Base-by-base conservation (phyloP, 164 flowering plant species). In the Magnolia changhungtana region DNA sequence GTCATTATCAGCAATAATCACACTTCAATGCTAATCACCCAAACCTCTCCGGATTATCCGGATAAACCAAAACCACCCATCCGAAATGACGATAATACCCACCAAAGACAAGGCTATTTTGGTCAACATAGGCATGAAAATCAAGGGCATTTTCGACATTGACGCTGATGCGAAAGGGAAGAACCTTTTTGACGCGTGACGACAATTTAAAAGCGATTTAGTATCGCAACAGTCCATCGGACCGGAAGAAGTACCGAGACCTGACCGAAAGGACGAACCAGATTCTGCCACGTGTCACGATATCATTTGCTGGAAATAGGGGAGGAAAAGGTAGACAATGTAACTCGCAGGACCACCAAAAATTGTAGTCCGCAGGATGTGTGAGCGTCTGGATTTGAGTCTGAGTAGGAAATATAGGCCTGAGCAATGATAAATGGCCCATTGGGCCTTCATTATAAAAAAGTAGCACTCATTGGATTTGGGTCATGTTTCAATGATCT, bases 21-120 rank as follows among this genome's bases (percentile, higher is more conserved):
- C 58, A 50, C 45, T 45, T 70, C 55, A 70, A 70, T 70, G 24
- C 59, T 70, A 70, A 50, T 49, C 21, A 50, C 9, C 58, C 14
- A 50, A 70, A 50, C 72, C 58, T 70, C 73, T 78, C 77, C 80
- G 76, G 13, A 14, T 59, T 50, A 63, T 69, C 64, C 74, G 80
- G 80, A n/a, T 21, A 49, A 31, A 50, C 49, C 3, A 27, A 69
- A 67, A 67, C 67, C 20, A 3, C 71, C 49, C 18, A 18, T 4
- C 1, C 0, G 10, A 49, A 70, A 50, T 70, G 21, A 51, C 81
- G 13, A 71, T 20, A 71, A 63, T 65, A 27, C 67, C 67, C 81
- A 20, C 37, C 0, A 29, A 4, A 2, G 1, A 45, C 0, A 29
- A 6, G 20, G 6, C 1, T 8, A 51, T 2, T 7, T 16, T 7